phyloP scores from a whole-genome alignment of 2,329 filamentous ascomycete species.

The Paradendryphiella salina region DNA sequence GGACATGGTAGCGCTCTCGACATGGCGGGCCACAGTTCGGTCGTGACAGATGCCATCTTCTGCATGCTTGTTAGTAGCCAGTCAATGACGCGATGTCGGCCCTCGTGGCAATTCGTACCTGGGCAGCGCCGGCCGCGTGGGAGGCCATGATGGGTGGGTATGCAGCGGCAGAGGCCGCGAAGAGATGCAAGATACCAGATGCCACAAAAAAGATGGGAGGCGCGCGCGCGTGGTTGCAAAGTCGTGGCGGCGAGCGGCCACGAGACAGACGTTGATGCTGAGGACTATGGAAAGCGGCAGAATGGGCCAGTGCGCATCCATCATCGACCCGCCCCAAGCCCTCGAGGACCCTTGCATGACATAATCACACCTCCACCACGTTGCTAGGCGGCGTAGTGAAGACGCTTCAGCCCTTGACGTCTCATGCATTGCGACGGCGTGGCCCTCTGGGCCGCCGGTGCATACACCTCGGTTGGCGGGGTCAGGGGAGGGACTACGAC shows the following conservation, averaged over 20 bases:
- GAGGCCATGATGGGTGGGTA: slow-evolving; percentile 53
- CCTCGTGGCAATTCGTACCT: slow-evolving; percentile 49
- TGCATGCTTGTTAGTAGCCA: slow-evolving; percentile 36
- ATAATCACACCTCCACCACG: slow-evolving; percentile 2
- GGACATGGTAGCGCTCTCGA: slow-evolving; percentile 43
- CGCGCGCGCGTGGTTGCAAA: slow-evolving; percentile 22
- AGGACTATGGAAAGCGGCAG: slow-evolving; percentile 29
- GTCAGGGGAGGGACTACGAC: slow-evolving; percentile 5
- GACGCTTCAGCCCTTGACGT: neutral
- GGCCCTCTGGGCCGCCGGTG: neutral
- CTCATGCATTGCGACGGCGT: neutral
- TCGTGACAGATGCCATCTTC: slow-evolving; percentile 49
- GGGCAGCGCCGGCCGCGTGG: slow-evolving; percentile 53
- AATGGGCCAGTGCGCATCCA: slow-evolving; percentile 24
- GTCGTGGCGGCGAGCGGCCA: slow-evolving; percentile 26
- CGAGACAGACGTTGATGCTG: slow-evolving; percentile 9
- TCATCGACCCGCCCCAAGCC: slow-evolving; percentile 6
- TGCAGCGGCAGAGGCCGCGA: slow-evolving; percentile 41
- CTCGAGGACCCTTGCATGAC: slow-evolving; percentile 5
- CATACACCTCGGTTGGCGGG: slow-evolving; percentile 14
- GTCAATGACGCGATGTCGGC: slow-evolving; percentile 24
- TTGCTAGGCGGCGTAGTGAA: neutral
- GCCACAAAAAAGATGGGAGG: slow-evolving; percentile 22
- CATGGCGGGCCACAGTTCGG: slow-evolving; percentile 49
- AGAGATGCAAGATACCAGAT: slow-evolving; percentile 23